A percentile compares a stretch with the other conserved stretches of the same genome.
These are phyloP conservation scores for Salix udensis DNA, from an alignment of 345 rosid genomes.

Conservation along the genomic window DNA sequence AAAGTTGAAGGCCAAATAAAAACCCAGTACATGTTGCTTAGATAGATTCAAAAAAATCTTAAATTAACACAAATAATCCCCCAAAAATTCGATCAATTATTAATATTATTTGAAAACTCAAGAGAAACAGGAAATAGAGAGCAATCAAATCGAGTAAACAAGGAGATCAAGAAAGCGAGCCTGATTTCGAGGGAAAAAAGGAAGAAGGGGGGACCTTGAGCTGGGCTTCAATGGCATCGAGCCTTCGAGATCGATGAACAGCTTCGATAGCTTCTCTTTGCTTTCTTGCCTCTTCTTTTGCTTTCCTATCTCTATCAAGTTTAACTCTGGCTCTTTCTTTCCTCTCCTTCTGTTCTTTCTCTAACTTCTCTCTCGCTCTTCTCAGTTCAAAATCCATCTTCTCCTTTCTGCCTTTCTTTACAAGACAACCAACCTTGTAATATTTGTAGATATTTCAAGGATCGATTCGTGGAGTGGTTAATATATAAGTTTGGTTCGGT, in stretches of 20 bases:
- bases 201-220: conserved; percentile 43
- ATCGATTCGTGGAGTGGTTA: background rate
- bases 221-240: conserved; percentile 76
- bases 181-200: background rate
- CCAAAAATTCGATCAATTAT: too few species aligned
- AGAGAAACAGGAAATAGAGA: background rate
- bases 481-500: background rate
- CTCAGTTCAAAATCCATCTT: conserved; percentile 84
- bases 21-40: background rate
- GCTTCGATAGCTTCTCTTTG: conserved; percentile 92
- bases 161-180: background rate
- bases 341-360: conserved; percentile 82
- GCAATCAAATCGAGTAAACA: background rate
- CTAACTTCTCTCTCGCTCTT: conserved; percentile 88
- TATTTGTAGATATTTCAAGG: background rate
- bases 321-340: conserved; percentile 68
- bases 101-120: background rate
- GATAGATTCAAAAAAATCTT: background rate
- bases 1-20: background rate
- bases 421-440: background rate
- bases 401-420: background rate
- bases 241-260: conserved; percentile 69
- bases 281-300: conserved; percentile 61
- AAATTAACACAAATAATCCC: background rate
- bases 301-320: conserved; percentile 63